Evolutionary conservation across 805 yeast species (phyloP), one percentile per base, ranked within the genome.

Genomic region (Dipodascus albidus): DNA sequence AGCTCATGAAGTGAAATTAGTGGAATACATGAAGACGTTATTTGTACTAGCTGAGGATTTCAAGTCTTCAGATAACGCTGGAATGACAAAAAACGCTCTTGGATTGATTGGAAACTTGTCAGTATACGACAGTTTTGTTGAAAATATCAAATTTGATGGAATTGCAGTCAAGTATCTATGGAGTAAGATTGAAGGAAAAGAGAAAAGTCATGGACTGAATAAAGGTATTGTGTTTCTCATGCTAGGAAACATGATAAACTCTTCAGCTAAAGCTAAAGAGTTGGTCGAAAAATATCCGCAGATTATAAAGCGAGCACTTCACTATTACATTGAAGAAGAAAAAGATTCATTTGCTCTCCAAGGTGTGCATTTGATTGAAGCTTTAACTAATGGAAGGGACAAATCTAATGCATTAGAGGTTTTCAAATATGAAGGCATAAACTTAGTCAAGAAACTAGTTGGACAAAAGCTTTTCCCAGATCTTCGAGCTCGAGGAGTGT

Each of bases 361-460:
- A 49, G 50, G 55, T n/a, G 50, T 53, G 11, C 60, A 59, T 49
- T 23, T 59, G 44, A 49, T 59, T 20, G 51, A 58, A 48, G 55
- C 52, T 17, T 19, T 59, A 1, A 21, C 14, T 15, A 4, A 11
- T 21, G 49, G 31, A 14, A 41, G 19, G 8, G 49, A 47, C 8
- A 23, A 23, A 14, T 50, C 50, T 14, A 33, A 41, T 23, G 23
- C 22, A 27, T 6, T 21, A 3, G 27, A 33, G 17, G 50, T 53
- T 6, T 27, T 49, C 14, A 27, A 51, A n/a, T 20, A 41, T 21
- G 58, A 51, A 11, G 57, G 53, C 4, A 14, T 33, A 3, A 49
- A 33, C 2, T 23, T 59, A 21, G 50, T 57, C 8, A 20, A 49
- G 3, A 50, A 54, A 47, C 50, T 59, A 19, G 2, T 54, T 11